Evolutionary conservation across 2,329 filamentous ascomycete species (phyloP).

Genomic region (Sphaceloma murrayae): DNA sequence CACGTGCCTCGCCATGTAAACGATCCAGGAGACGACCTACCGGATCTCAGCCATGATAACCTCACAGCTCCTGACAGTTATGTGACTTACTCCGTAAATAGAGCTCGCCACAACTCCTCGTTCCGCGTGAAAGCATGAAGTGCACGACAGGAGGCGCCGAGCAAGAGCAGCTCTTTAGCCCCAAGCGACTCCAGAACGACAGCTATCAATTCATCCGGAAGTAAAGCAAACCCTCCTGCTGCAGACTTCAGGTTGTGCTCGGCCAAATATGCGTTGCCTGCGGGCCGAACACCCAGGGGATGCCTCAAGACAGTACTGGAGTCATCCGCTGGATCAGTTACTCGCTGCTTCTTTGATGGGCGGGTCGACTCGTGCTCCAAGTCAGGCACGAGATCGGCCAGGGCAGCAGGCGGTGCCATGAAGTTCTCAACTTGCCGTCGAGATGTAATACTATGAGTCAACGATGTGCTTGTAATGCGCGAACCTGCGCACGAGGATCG

Average conservation of each 20-base stretch:
- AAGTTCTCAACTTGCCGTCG: neutral
- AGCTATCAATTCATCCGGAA: slow-evolving; percentile 75
- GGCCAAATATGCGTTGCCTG: slow-evolving; percentile 69
- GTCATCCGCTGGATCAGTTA: slow-evolving; percentile 25
- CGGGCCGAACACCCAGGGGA: slow-evolving; percentile 74
- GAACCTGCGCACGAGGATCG: too few species aligned
- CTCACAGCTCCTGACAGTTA: slow-evolving; percentile 16
- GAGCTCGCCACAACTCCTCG: slow-evolving; percentile 80
- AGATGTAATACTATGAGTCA: too few species aligned
- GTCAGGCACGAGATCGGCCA: too few species aligned
- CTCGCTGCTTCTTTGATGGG: slow-evolving; percentile 21
- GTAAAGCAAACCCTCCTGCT: slow-evolving; percentile 54
- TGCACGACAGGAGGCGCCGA: slow-evolving; percentile 74
- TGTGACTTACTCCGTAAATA: slow-evolving; percentile 71
- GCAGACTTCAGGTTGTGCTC: slow-evolving; percentile 56
- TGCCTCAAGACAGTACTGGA: slow-evolving; percentile 56
- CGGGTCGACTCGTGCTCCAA: too few species aligned
- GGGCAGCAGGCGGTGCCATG: slow-evolving; percentile 21
- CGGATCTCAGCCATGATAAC: slow-evolving; percentile 23
- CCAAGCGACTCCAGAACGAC: slow-evolving; percentile 68
- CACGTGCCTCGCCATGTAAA: slow-evolving; percentile 73
- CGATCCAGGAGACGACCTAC: slow-evolving; percentile 35
- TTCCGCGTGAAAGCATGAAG: slow-evolving; percentile 74
- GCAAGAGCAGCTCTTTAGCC: slow-evolving; percentile 46
- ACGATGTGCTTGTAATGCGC: too few species aligned